Conservation (phyloP, 306 rosid species). For the Lithocarpus polystachyus region DNA sequence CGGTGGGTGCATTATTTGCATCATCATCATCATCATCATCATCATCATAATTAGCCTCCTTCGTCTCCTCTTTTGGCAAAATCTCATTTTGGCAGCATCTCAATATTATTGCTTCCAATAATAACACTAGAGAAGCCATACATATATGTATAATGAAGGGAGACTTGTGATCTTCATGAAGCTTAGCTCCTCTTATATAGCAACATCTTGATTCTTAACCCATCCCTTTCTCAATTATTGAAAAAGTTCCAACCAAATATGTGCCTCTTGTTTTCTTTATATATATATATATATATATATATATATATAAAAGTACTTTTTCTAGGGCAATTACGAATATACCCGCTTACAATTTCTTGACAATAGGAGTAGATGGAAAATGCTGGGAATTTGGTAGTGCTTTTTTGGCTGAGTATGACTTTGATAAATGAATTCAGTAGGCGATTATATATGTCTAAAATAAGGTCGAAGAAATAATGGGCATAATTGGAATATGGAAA, state of each 20-base stretch:
- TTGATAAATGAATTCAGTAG: no score
- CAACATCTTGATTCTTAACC: neutral
- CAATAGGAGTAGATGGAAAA: neutral
- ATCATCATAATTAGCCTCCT: slow-evolving; percentile 1
- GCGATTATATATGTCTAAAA: neutral
- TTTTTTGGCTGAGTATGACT: no score
- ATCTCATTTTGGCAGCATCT: slow-evolving; percentile 22
- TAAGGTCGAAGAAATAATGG: neutral
- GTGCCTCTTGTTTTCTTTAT: neutral
- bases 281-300: neutral
- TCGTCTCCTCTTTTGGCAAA: neutral
- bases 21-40: neutral
- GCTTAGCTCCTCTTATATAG: neutral
- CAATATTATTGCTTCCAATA: slow-evolving; percentile 36
- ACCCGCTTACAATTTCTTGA: neutral
- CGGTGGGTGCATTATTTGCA: slow-evolving; percentile 11
- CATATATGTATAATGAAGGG: neutral
- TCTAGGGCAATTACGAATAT: neutral
- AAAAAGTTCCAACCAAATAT: neutral
- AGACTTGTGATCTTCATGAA: neutral
- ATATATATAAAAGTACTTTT: neutral
- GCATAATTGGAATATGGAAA: neutral
- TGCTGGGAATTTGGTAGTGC: no score
- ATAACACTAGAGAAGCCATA: slow-evolving; percentile 48
- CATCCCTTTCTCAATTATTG: neutral